These are phyloP conservation scores for Aphanomyces cochlioides DNA, from an alignment of 352 stramenopile species.

Conservation along the genomic window DNA sequence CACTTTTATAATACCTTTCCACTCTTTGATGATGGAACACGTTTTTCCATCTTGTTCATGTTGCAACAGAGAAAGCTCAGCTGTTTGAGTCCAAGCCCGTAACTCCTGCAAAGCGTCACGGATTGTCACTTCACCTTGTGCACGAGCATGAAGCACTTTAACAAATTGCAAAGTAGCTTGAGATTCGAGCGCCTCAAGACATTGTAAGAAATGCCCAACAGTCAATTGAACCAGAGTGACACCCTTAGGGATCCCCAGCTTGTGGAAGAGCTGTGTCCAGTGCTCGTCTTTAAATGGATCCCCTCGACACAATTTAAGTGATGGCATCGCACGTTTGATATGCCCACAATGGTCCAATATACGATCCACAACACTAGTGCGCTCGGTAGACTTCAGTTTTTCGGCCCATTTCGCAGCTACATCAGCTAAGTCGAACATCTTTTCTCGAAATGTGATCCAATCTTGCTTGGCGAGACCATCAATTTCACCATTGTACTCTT, in stretches of 20 bases:
- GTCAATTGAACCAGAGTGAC: constrained; percentile 87
- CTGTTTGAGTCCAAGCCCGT: constrained; percentile 88
- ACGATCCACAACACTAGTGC: constrained; percentile 64
- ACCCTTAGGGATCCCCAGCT: constrained; percentile 81
- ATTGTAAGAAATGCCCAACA: constrained; percentile 88
- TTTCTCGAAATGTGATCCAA: constrained; percentile 92
- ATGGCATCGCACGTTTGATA: constrained; percentile 87
- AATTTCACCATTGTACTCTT: constrained; percentile 81
- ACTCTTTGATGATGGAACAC: constrained; percentile 93
- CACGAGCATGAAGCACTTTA: constrained; percentile 87
- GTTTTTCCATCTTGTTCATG: constrained; percentile 78
- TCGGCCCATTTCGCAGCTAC: constrained; percentile 88
- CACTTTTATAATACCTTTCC: constrained; percentile 52
- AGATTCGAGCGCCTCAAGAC: constrained; percentile 65
- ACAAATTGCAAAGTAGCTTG: constrained; percentile 89
- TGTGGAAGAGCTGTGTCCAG: constrained; percentile 91
- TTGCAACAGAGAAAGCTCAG: constrained; percentile 81
- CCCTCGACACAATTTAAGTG: constrained; percentile 91
- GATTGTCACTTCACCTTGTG: constrained; percentile 93
- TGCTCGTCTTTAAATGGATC: constrained; percentile 96
- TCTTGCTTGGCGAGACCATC: constrained; percentile 69
- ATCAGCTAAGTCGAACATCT: constrained; percentile 91
- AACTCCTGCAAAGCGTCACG: constrained; percentile 92
- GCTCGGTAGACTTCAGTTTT: constrained; percentile 70
- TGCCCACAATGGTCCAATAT: constrained; percentile 72